phyloP scores from a whole-genome alignment of 768 basidiomycete species.

The Russula brevipes region DNA sequence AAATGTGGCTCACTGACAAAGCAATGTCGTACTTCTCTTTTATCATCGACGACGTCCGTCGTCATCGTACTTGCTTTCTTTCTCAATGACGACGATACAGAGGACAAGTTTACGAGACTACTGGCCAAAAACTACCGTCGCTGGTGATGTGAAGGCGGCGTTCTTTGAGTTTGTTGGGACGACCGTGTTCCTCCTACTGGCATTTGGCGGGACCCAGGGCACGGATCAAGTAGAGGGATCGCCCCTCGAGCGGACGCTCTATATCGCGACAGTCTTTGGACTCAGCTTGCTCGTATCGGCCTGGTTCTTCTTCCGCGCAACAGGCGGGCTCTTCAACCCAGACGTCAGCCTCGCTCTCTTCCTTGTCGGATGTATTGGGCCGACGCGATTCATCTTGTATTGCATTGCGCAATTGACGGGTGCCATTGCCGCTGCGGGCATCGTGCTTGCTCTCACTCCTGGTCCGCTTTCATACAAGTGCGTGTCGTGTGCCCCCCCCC shows the following conservation, averaged over 20 bases:
- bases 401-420: slow-evolving; percentile 58
- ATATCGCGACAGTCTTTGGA: slow-evolving; percentile 57
- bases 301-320: slow-evolving; percentile 63
- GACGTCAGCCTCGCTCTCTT: slow-evolving; percentile 56
- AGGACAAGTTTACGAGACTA: slow-evolving; percentile 11
- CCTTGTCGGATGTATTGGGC: slow-evolving; percentile 49
- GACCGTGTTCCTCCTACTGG: slow-evolving; percentile 57
- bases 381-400: slow-evolving; percentile 53
- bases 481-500: slow-evolving; percentile 15
- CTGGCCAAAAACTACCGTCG: slow-evolving; percentile 29
- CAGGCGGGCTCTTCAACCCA: slow-evolving; percentile 64
- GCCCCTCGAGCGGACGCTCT: slow-evolving; percentile 42
- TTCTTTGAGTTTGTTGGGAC: slow-evolving; percentile 57
- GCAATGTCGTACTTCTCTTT: too few species aligned
- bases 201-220: slow-evolving; percentile 60
- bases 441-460: slow-evolving; percentile 51
- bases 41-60: too few species aligned
- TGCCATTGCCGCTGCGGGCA: slow-evolving; percentile 52
- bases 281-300: slow-evolving; percentile 56
- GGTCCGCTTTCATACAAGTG: slow-evolving; percentile 53
- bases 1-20: too few species aligned
- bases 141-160: slow-evolving; percentile 44
- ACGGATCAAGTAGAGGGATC: slow-evolving; percentile 35
- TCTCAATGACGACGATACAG: too few species aligned
- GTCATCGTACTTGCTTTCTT: too few species aligned